Evolutionary conservation across 1,284 basidiomycete genomes (phyloP), one percentile per base, ranked within the genome.

Genomic region (Amylostereum areolatum): DNA sequence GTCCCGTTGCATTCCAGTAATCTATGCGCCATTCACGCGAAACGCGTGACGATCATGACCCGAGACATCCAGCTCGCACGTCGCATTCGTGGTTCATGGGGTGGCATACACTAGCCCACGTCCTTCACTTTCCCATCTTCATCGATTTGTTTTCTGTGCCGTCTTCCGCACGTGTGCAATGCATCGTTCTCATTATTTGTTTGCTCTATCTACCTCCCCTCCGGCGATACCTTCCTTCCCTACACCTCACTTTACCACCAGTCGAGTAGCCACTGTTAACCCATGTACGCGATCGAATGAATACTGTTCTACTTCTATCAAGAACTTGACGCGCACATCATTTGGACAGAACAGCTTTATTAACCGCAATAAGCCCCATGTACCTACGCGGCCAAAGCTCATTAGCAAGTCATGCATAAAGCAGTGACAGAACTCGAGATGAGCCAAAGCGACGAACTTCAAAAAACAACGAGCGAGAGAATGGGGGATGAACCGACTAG

Each of bases 31-130:
- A 91, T 99, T 55, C 97, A 99, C 65, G 96, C 97, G 29, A 97
- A 97, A 70, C 88, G 96, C 61, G 97, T 99, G 10, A 99, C 97
- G 5, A 89, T 99, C 61, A 97, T 97, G 95, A 91, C 93, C 55
- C 81, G 89, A 57, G 97, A 99, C 64, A 96, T 99, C 56, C 93
- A 97, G 58, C 85, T 99, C 41, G 96, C 96, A 28, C 80, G 96
- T 50, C 82, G 96, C 57, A 92, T 99, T 73, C 83, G 96, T 51
- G 96, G 96, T 2, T 80, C 81, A 41, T 90, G 86, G 84, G 81
- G 79, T 48, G 72, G 60, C 27, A 62, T 29, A 43, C 41, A 10
- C 30, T 12, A 43, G 25, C 10, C 41, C 27, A 8, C 9, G 41
- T 5, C 39, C 24, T 10, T 25, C 41, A 43, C 7, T n/a, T 28